Base-by-base conservation (phyloP, 192 early-diverging fungal species). In the Gryganskiella cystojenkinii region DNA sequence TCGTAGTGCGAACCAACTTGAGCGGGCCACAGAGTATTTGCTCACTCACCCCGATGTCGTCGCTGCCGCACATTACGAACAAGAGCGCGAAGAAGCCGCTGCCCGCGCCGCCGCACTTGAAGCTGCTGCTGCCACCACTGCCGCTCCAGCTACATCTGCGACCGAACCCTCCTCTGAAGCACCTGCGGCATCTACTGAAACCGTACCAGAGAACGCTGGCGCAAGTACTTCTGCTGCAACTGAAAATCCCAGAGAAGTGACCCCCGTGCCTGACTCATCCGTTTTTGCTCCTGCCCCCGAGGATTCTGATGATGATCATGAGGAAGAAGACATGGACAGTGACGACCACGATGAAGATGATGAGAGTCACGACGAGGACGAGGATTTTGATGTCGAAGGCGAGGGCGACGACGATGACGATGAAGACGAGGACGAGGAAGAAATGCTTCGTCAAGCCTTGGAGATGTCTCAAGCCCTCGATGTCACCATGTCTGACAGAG, bases 11-110 rank as follows among this genome's bases (percentile, higher is more conserved):
- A 93, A 93, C 64, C 92, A 92, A 56, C 80, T 97, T 5, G 84
- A 84, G 20, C 84, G 93, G 19, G 97, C 97, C 0, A 89, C 94
- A 1, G 94, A 99, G 31, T 95, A 95, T 56, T 71, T 99, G 28
- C 69, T 98, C 6, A 89, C 86, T 13, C 88, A 95, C 63, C 92
- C 89, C 3, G 82, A 90, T 56, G 76, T 89, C 30, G 70, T 76
- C 34, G 70, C 78, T 27, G 64, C 63, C 10, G 69, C 86, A 1
- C 46, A 81, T 43, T 67, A 83, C 14, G 61, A 85, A 17, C 58
- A 76, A 34, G 73, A 72, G 47, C 46, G 63, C 24, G 73, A 86
- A 35, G 67, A 75, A 3, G 73, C 71, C 44, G 80, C 80, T 9
- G 76, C 78, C 37, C 47, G 74, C 31, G 82, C 73, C 1, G 82